Conservation (phyloP, 225 moss, liverwort and hornwort genomes). For the Antitrichia curtipendula region DNA sequence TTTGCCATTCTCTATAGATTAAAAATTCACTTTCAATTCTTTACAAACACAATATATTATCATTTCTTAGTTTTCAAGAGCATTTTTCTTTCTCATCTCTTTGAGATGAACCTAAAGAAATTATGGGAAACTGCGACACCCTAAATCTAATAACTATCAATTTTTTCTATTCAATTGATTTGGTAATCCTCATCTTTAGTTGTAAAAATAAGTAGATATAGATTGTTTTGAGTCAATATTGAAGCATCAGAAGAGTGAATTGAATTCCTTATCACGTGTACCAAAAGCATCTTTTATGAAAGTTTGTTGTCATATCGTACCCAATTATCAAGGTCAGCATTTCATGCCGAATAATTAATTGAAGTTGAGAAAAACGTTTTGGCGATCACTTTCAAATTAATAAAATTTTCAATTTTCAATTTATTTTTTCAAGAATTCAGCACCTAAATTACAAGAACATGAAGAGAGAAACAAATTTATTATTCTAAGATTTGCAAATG, state of each 20-base stretch:
- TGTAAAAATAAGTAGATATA: background rate
- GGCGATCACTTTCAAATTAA: fast-evolving
- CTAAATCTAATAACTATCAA: background rate
- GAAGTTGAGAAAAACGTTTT: fast-evolving
- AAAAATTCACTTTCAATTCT: background rate
- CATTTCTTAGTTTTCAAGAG: fast-evolving
- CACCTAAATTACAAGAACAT: background rate
- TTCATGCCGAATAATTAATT: background rate
- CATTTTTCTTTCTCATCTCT: background rate
- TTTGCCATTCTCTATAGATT: background rate
- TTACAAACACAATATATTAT: background rate
- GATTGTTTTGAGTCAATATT: background rate
- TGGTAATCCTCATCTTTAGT: background rate
- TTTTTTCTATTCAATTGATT: background rate
- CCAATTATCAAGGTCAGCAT: fast-evolving
- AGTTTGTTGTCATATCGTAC: background rate
- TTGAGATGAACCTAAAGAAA: background rate
- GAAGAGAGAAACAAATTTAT: fast-evolving
- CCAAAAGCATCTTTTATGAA: background rate
- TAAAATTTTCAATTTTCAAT: background rate
- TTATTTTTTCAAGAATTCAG: background rate
- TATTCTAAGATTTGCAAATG: background rate
- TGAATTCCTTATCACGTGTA: fast-evolving
- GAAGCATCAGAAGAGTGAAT: fast-evolving
- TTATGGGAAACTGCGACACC: fast-evolving